These are phyloP conservation scores for Heterotrichella gracilis DNA, from an alignment of 352 stramenopile species.

Conservation along the genomic window DNA sequence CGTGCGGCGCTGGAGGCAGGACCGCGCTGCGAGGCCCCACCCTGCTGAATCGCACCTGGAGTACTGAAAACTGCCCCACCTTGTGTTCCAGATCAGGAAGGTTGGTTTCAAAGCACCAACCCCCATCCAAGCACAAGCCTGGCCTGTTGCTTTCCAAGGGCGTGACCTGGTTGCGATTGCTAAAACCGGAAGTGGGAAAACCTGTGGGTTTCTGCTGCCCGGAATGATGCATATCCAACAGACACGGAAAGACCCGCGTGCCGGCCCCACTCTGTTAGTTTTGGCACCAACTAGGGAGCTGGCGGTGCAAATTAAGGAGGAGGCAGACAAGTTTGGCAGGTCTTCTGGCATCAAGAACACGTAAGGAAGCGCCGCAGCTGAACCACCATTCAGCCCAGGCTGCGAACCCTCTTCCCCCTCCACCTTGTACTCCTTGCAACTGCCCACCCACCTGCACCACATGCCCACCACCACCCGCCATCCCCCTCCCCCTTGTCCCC, in stretches of 20 bases:
- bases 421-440: no score
- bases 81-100: no score
- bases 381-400: no score
- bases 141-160: constrained; percentile 83
- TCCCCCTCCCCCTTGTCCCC: no score
- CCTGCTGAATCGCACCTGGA: no score
- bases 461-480: no score
- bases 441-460: no score
- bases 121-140: constrained; percentile 62
- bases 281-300: constrained; percentile 89
- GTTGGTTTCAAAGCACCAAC: constrained; percentile 76
- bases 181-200: constrained; percentile 82
- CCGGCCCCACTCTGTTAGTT: constrained; percentile 87
- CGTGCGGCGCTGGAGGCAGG: no score
- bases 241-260: constrained; percentile 48
- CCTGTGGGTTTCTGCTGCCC: constrained; percentile 81
- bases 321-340: constrained; percentile 86
- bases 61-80: no score
- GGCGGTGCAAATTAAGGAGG: constrained; percentile 87
- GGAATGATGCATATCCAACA: constrained; percentile 98
- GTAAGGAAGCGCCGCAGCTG: constrained; percentile 31
- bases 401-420: no score
- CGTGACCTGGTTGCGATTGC: constrained; percentile 93
- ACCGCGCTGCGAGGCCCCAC: no score
- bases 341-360: constrained; percentile 94